Percentiles rank a stretch among this genome's conserved stretches.
Evolutionary conservation across 257 asterid genomes (phyloP).

Genomic region (Salvia hispanica): DNA sequence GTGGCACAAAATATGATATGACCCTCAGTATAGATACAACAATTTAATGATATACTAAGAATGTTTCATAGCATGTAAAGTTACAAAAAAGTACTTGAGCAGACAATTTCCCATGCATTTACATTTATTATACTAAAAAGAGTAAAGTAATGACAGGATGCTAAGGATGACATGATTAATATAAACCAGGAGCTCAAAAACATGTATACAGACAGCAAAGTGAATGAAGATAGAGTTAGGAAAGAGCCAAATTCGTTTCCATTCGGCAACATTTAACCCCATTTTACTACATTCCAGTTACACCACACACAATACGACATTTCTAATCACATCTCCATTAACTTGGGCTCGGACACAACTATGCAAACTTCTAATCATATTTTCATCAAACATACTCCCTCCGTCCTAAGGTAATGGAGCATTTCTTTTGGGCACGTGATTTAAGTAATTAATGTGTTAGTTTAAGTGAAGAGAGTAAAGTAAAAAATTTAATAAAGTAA

Average conservation of each 20-base stretch:
- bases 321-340: conserved; percentile 3
- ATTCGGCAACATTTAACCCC: conserved; percentile 10
- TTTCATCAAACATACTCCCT: not conserved
- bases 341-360: conserved; percentile 15
- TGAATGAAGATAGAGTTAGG: not conserved
- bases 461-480: no score
- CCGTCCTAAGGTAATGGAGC: no score
- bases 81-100: not conserved
- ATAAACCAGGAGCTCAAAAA: not conserved
- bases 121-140: no score
- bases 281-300: not conserved
- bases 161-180: not conserved
- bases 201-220: conserved; percentile 8
- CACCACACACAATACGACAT: conserved; percentile 21
- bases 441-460: no score
- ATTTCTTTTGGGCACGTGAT: no score
- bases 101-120: conserved; percentile 2
- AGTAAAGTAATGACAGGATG: no score
- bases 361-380: not conserved
- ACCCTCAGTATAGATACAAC: not conserved
- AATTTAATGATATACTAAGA: no score
- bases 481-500: no score
- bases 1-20: not conserved
- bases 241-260: not conserved
- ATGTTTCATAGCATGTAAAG: no score